These are phyloP conservation scores for Epicoccum sorghinum DNA, from an alignment of 2,329 filamentous ascomycete genomes.

Conservation along the genomic window DNA sequence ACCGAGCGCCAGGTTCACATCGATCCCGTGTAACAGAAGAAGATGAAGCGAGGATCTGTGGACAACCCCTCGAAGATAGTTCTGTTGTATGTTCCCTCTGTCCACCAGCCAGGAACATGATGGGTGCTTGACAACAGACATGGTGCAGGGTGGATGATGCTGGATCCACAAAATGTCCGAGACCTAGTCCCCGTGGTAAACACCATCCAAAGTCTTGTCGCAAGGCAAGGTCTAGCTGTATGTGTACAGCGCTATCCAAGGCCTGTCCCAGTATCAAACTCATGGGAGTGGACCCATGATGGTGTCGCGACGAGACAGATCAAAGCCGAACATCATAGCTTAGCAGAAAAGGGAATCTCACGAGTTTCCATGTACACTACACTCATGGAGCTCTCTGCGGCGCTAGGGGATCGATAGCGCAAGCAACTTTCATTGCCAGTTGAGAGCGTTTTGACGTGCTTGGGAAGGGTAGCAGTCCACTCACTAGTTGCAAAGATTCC, in stretches of 20 bases:
- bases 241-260: background rate
- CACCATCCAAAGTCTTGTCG: constrained; percentile 1
- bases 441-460: background rate
- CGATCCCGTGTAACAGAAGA: constrained; percentile 42
- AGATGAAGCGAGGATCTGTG: constrained; percentile 25
- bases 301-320: no score
- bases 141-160: background rate
- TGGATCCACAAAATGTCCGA: constrained; percentile 1
- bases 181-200: background rate
- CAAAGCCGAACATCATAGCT: no score
- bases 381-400: background rate
- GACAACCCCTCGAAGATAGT: constrained; percentile 9
- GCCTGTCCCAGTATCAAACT: no score
- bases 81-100: background rate
- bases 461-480: background rate
- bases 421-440: constrained; percentile 37
- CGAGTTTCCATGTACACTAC: no score
- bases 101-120: background rate
- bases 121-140: background rate
- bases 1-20: constrained; percentile 43
- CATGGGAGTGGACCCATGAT: no score
- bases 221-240: background rate
- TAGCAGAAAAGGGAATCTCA: no score
- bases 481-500: background rate
- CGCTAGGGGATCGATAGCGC: constrained; percentile 6